Conservation (phyloP, 2,329 filamentous ascomycete species). For the Magnaporthiopsis rhizophila region DNA sequence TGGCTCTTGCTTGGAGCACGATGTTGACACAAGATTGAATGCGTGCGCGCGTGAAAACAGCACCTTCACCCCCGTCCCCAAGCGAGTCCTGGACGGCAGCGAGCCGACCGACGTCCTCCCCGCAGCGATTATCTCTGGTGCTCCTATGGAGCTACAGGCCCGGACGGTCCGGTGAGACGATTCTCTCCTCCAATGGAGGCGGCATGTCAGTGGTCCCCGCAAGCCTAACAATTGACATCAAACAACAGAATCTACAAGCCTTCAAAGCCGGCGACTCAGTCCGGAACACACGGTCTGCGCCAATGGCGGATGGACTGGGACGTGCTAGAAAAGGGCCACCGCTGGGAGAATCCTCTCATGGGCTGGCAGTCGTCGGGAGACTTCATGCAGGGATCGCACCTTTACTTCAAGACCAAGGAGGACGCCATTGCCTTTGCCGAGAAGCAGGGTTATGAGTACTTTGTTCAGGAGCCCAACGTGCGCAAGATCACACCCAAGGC, state of each 20-base stretch:
- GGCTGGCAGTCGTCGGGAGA: conserved; percentile 97
- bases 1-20: not conserved
- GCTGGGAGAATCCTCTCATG: conserved; percentile 98
- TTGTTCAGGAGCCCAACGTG: conserved; percentile 92
- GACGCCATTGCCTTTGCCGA: conserved; percentile 92
- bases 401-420: conserved; percentile 89
- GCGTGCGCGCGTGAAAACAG: conserved; percentile 34
- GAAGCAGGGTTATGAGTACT: conserved; percentile 99
- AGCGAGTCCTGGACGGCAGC: conserved; percentile 82
- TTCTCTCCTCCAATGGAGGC: not conserved
- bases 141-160: conserved; percentile 87
- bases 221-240: not conserved
- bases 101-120: conserved; percentile 68
- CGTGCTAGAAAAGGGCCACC: conserved; percentile 79
- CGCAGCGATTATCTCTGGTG: conserved; percentile 82
- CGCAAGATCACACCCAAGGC: conserved; percentile 83
- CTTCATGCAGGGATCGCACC: conserved; percentile 85
- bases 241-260: conserved; percentile 75
- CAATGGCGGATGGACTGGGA: conserved; percentile 99
- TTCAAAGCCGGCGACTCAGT: conserved; percentile 92
- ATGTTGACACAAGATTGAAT: not conserved
- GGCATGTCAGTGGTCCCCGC: not conserved
- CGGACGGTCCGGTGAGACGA: conserved; percentile 75
- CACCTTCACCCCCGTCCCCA: conserved; percentile 84
- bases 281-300: conserved; percentile 74